Percentiles rank a stretch among this genome's conserved stretches.
These are phyloP conservation scores for Kwoniella mangroviensis DNA, from an alignment of 768 basidiomycete species.

Conservation along the genomic window DNA sequence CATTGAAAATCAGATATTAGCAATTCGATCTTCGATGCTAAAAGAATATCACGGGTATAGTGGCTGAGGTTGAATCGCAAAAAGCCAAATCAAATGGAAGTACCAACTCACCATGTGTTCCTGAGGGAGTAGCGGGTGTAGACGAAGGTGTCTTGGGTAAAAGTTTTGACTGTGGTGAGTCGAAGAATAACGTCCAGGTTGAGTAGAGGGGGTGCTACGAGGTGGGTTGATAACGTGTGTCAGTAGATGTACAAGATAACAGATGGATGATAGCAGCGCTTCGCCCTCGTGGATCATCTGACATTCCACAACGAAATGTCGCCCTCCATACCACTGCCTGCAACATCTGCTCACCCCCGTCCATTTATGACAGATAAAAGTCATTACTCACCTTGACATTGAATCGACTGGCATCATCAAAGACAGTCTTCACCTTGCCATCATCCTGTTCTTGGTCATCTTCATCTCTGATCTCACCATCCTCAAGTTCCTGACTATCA, in stretches of 20 bases:
- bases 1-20: background rate
- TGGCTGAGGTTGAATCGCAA: background rate
- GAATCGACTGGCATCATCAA: conserved; percentile 88
- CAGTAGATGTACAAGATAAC: conserved; percentile 15
- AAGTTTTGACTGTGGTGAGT: conserved; percentile 88
- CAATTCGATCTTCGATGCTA: background rate
- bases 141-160: conserved; percentile 65
- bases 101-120: conserved; percentile 42
- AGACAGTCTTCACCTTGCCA: conserved; percentile 79
- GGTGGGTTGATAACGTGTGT: conserved; percentile 23
- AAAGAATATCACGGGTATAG: background rate
- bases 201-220: conserved; percentile 88
- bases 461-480: conserved; percentile 81
- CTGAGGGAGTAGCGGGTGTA: conserved; percentile 66
- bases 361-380: conserved; percentile 19
- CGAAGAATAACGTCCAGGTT: conserved; percentile 97
- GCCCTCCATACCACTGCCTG: no score
- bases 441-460: conserved; percentile 52
- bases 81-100: background rate
- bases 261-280: no score
- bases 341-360: no score
- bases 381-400: conserved; percentile 82
- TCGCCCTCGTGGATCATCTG: no score
- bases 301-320: no score
- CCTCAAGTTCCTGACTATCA: conserved; percentile 62